Evolutionary conservation across 2,329 filamentous ascomycete genomes (phyloP).

Genomic region (Fusarium xylarioides): DNA sequence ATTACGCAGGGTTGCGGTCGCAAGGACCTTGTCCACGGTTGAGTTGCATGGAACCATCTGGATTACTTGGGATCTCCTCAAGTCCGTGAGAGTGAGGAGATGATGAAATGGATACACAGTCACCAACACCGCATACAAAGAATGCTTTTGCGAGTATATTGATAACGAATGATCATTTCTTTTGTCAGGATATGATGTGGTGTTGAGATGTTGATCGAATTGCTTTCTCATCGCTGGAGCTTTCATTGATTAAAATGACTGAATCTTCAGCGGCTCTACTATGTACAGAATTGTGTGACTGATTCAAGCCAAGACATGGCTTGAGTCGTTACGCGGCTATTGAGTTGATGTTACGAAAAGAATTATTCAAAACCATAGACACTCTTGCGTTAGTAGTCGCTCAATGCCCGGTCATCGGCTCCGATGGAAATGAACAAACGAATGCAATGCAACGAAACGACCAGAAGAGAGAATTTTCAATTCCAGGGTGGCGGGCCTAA

Average conservation of each 20-base stretch:
- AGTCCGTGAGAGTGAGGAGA: neutral
- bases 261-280: neutral
- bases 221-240: neutral
- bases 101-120: slow-evolving; percentile 1
- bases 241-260: neutral
- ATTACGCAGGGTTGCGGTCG: slow-evolving; percentile 18
- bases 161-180: too few species aligned
- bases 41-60: slow-evolving; percentile 26
- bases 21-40: slow-evolving; percentile 21
- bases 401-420: slow-evolving; percentile 38
- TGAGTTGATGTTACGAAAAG: slow-evolving; percentile 36
- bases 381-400: slow-evolving; percentile 1
- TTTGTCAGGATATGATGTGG: neutral
- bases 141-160: neutral
- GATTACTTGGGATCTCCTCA: slow-evolving; percentile 21
- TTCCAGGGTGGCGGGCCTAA: slow-evolving; percentile 30
- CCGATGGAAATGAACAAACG: slow-evolving; percentile 22
- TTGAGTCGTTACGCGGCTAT: slow-evolving; percentile 22
- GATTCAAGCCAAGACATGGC: neutral
- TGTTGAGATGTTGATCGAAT: neutral
- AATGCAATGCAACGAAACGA: slow-evolving; percentile 10
- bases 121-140: neutral
- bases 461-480: slow-evolving; percentile 35
- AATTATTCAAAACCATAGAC: slow-evolving; percentile 1
- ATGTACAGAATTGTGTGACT: slow-evolving; percentile 1